Percentiles rank a stretch among this genome's conserved stretches.
Evolutionary conservation across 257 asterid genomes (phyloP).

Genomic region (Gynochthodes officinalis): DNA sequence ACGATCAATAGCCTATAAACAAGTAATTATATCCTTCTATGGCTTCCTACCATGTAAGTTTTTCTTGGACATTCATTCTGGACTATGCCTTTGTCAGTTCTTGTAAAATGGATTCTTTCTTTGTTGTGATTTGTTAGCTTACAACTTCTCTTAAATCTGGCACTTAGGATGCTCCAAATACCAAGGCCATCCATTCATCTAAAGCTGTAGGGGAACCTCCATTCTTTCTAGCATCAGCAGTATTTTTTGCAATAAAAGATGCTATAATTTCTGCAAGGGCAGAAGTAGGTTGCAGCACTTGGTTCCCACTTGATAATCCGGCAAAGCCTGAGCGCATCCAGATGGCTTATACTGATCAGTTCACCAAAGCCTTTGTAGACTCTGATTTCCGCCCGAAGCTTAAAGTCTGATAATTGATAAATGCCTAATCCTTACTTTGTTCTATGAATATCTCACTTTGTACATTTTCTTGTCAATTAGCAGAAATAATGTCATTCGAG

Average conservation of each 20-base stretch:
- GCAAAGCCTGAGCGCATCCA: constrained; percentile 96
- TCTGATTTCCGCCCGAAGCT: constrained; percentile 62
- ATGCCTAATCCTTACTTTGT: background rate
- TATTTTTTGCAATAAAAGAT: constrained; percentile 81
- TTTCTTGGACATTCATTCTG: background rate
- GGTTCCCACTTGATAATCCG: constrained; percentile 91
- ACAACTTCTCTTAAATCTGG: background rate
- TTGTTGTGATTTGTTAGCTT: background rate
- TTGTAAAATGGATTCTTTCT: background rate
- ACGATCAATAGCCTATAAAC: too few species aligned
- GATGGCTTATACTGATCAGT: constrained; percentile 83
- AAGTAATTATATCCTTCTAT: too few species aligned
- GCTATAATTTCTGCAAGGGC: constrained; percentile 79
- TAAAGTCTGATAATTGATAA: constrained; percentile 50
- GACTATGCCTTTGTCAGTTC: background rate
- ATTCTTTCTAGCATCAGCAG: constrained; percentile 78
- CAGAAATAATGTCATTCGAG: background rate
- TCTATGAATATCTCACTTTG: background rate
- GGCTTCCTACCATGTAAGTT: too few species aligned
- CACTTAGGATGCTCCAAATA: constrained; percentile 73
- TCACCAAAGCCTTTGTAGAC: constrained; percentile 45
- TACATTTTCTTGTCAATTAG: background rate
- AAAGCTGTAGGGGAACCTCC: constrained; percentile 99
- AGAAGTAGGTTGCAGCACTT: constrained; percentile 58
- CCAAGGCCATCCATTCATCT: constrained; percentile 82